These are phyloP conservation scores for Cicer bijugum DNA, from an alignment of 306 rosid genomes.

Conservation along the genomic window DNA sequence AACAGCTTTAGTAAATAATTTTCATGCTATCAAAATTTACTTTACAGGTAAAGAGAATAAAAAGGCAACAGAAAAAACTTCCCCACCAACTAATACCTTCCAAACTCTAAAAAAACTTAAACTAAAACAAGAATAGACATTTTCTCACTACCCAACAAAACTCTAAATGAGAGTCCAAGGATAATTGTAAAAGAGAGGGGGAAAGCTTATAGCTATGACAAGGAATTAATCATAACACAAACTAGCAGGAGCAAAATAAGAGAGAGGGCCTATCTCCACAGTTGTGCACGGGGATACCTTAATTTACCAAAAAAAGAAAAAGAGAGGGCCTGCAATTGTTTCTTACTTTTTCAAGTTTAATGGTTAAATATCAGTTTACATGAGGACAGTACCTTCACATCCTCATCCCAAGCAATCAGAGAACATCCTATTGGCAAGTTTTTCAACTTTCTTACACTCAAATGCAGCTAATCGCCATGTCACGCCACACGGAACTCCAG, in stretches of 20 bases:
- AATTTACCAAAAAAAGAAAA: background rate
- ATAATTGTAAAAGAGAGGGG: constrained; percentile 45
- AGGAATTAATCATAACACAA: constrained; percentile 57
- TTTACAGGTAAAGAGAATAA: constrained; percentile 79
- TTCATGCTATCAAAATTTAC: constrained; percentile 93
- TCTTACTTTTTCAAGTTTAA: constrained; percentile 66
- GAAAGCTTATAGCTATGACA: constrained; percentile 55
- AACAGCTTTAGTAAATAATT: constrained; percentile 63
- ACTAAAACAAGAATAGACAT: constrained; percentile 64
- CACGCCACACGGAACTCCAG: constrained; percentile 59
- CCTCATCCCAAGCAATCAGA: constrained; percentile 77
- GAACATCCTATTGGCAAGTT: constrained; percentile 62
- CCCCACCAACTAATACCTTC: constrained; percentile 76
- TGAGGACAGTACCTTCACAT: constrained; percentile 69
- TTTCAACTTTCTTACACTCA: constrained; percentile 59
- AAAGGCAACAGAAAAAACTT: constrained; percentile 52
- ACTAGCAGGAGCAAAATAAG: constrained; percentile 51
- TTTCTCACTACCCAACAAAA: constrained; percentile 70
- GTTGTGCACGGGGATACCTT: too few relatives aligned
- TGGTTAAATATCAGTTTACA: constrained; percentile 80
- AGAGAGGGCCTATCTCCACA: background rate
- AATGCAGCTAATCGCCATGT: constrained; percentile 53
- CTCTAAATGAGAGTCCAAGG: constrained; percentile 52
- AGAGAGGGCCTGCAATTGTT: constrained; percentile 63
- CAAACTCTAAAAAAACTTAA: constrained; percentile 66